Evolutionary conservation across 2,329 filamentous ascomycete species (phyloP), one percentile per base, ranked within the genome.

Genomic region (Verticillium nonalfalfae): DNA sequence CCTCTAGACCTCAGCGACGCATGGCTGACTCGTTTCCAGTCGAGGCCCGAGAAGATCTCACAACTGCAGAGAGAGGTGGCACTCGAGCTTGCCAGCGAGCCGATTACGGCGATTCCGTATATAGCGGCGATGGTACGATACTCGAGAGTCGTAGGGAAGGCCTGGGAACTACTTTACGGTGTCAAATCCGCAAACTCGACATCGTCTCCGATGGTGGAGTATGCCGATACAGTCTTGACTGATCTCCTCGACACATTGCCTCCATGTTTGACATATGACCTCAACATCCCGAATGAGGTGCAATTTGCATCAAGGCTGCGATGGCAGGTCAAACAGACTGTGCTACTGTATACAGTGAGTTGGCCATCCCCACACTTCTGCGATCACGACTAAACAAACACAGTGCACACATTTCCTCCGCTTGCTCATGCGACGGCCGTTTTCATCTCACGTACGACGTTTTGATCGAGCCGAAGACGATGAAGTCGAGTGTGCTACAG

Each of bases 311-410:
- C 15, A 10, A 38, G 57, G n/a, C 34, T 54, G 10, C 56, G 62
- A 13, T 63, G 62, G 62, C 62, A 61, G 39, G 54, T 61, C 18
- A 63, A 63, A 26, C 62, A 63, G 34, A 57, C 56, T 34, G 59
- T 63, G 35, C 21, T 63, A 3, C 56, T 63, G 2, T 63, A 55
- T 21, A 63, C 56, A 5, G 61, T 63, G 55, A 63, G 59, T 57
- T 38, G 11, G 7, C 13, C 9, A 45, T n/a, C n/a, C 39, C 6
- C 26, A 26, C 26, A 26, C 26, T 2, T 26, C 26, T 26, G 3
- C 26, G 3, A 26, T 26, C 26, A 26, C 15, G 2, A 34, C 56
- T 57, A 18, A 57, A 10, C 18, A 50, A 10, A 1, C 21, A 2
- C 7, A 58, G 56, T 58, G 56, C 35, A 58, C 56, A 40, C n/a